These are phyloP conservation scores for Allium fistulosum DNA, from an alignment of 106 monocot genomes.

Conservation along the genomic window DNA sequence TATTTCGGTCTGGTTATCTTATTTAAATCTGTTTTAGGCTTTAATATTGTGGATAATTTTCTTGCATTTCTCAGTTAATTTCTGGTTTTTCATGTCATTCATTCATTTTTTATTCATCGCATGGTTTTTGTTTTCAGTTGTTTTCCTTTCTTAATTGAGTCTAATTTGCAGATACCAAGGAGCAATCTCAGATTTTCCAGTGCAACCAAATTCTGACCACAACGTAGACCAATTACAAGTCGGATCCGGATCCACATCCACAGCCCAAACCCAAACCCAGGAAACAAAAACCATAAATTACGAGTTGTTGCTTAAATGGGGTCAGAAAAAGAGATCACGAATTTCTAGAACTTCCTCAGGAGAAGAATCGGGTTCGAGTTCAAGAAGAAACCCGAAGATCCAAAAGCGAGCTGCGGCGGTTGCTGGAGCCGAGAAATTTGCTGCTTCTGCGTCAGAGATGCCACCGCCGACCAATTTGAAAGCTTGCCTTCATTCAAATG, in stretches of 20 bases:
- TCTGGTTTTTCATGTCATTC: no score
- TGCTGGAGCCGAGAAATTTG: background rate
- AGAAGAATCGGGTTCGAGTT: background rate
- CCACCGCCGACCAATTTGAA: background rate
- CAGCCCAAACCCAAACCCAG: background rate
- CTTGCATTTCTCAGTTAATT: no score
- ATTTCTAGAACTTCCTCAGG: background rate
- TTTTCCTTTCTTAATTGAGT: no score
- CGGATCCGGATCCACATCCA: constrained; percentile 8
- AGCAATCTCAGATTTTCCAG: background rate
- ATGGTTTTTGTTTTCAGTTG: no score
- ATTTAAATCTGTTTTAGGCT: no score
- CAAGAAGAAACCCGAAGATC: background rate
- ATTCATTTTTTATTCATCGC: no score
- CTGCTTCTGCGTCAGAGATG: background rate
- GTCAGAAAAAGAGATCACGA: constrained; percentile 1
- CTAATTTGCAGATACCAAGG: background rate
- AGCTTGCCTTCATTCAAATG: background rate
- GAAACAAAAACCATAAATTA: background rate
- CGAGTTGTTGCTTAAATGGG: background rate
- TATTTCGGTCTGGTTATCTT: no score
- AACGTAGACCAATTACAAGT: background rate
- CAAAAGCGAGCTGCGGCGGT: background rate
- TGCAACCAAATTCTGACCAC: background rate
- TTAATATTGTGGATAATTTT: no score